A percentile compares a stretch with the other conserved stretches of the same genome.
phyloP scores from a whole-genome alignment of 805 yeast species.

The Starmerella ratchasimensis region DNA sequence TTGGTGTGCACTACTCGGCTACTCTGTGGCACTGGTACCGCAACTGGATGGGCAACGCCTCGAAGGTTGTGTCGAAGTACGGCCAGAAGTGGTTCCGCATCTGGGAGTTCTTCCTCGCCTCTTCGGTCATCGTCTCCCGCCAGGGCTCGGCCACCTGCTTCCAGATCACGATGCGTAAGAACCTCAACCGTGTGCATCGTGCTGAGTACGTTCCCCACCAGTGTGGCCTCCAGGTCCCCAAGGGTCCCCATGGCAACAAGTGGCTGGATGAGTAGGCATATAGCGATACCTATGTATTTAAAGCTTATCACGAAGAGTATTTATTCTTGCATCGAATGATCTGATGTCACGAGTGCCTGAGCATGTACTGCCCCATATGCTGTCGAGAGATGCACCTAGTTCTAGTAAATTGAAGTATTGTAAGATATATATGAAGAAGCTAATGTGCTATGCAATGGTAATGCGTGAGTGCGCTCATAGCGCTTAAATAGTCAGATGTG shows the following conservation, averaged over 20 bases:
- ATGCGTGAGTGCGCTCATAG: no score
- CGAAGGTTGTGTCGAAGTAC: conserved; percentile 59
- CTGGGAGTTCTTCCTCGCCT: conserved; percentile 83
- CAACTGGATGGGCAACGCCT: conserved; percentile 80
- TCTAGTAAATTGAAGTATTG: no score
- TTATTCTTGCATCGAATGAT: no score
- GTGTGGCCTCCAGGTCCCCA: conserved; percentile 46
- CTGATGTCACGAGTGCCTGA: no score
- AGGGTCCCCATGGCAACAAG: conserved; percentile 24
- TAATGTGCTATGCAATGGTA: no score
- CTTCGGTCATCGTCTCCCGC: conserved; percentile 72
- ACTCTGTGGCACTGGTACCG: conserved; percentile 91
- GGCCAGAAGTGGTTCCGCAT: conserved; percentile 85
- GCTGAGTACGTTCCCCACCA: conserved; percentile 67
- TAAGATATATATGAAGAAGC: no score
- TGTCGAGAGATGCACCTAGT: no score
- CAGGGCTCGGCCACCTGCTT: conserved; percentile 88
- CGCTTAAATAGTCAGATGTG: no score
- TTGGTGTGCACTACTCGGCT: conserved; percentile 85
- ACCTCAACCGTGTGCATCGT: conserved; percentile 71
- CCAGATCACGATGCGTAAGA: conserved; percentile 84
- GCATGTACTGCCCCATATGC: no score
- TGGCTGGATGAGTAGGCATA: conserved; percentile 24
- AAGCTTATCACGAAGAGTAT: no score
- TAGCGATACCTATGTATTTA: no score